Base-by-base conservation (phyloP, 2,329 filamentous ascomycete genomes). In the Macrophomina tecta region DNA sequence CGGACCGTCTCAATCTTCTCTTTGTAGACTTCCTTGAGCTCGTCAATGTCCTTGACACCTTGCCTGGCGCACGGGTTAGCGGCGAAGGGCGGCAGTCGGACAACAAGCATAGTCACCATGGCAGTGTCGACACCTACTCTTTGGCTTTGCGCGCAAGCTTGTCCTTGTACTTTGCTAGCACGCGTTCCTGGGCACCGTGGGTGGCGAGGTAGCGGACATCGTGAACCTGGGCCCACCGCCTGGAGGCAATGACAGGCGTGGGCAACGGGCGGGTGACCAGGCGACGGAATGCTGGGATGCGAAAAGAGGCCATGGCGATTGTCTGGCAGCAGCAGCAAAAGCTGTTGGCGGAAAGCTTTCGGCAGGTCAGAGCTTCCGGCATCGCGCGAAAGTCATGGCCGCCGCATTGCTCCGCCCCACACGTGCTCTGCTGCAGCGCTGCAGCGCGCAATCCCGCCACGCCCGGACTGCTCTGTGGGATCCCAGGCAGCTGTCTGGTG, bases 151-250 rank as follows among this genome's bases (percentile, higher is more conserved):
- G 82, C 71, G 91, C 86, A 69, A 99, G 89, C 82, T 97, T 97
- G 67, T 90, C 86, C 72, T 87, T 88, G 83, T 99, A 99, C 79
- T 92, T 96, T 70, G 97, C 93, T 70, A 92, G 77, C 46, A 97
- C 83, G 72, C 86, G 85, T 67, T 87, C 85, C 55, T 89, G 85
- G 67, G 87, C 83, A 67, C 87, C 87, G 69, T 93, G 91, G 16
- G 93, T 95, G 69, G 91, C 91, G 53, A 97, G 86, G 83, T 94
- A 97, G 70, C 94, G 92, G 56, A 97, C 89, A 79, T 97, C 92
- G 79, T 96, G 92, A 36, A 97, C 93, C 74, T 92, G 92, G 1
- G 94, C 94, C 91, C 92, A 96, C 77, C 94, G 89, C 66, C 90
- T 88, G 79, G 97, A 94, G 64, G 66, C 51, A n/a, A 58, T n/a